Evolutionary conservation across 2,329 filamentous ascomycete species (phyloP), one percentile per base, ranked within the genome.

Genomic region (Clonostachys solani): DNA sequence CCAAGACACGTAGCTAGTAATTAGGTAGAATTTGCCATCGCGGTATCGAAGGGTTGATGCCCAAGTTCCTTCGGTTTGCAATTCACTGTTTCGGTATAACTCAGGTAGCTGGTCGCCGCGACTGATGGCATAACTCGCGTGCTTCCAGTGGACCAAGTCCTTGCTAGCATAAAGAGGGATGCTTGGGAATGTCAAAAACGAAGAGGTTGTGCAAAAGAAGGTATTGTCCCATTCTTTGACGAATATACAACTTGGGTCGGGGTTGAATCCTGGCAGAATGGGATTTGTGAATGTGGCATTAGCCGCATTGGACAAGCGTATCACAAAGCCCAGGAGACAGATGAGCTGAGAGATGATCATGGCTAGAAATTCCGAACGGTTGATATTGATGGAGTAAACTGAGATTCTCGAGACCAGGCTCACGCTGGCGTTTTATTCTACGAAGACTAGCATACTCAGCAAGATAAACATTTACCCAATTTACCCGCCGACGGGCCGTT

Each of bases 181-280:
- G 2, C 75, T 75, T 0, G 76, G 76, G 50, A 78, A 79, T 5
- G 65, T 60, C 15, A n/a, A 8, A 18, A 35, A 73, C 68, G 52
- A 79, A 0, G 75, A 78, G 0, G 72, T 73, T 2, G 67, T 70
- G 52, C 73, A 77, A 57, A 75, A 78, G 55, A 77, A 77, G 7
- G 68, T 77, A 29, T 68, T 62, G 46, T 72, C 52, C 10, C 57
- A 52, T 15, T 70, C 58, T 9, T 57, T 53, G 12, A 75, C 60
- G 44, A 67, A 66, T 33, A 67, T 58, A 44, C 71, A 73, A 19
- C 63, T 69, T 0, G 74, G 74, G 53, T 78, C 74, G 0, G 73
- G 68, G 52, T 75, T 66, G 57, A 69, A 77, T 7, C 75, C 74
- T n/a, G 71, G 68, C 4, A 78, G 57, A 7, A 77, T 66, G 0